Evolutionary conservation across 208 protist genomes (phyloP).

Genomic region (Leishmania major): DNA sequence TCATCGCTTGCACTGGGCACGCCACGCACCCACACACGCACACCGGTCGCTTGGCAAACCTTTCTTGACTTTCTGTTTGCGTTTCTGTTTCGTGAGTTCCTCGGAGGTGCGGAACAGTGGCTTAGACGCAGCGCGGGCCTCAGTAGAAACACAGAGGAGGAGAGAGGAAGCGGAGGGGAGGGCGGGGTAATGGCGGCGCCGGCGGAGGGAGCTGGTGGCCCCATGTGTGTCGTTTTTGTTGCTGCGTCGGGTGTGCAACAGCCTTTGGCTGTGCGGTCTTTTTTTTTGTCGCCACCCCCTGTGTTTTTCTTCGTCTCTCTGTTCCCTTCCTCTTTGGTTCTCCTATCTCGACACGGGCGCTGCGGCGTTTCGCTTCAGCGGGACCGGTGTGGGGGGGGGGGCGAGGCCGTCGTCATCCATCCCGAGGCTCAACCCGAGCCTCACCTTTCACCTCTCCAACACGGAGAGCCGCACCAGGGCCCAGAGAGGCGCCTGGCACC

Average conservation of each 20-base stretch:
- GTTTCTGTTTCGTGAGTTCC: not conserved
- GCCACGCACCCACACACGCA: not conserved
- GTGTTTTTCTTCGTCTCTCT: not conserved
- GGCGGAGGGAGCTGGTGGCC: not conserved
- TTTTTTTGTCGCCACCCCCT: not conserved
- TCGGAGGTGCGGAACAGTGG: not conserved
- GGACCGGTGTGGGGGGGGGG: not conserved
- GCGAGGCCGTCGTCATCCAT: not conserved
- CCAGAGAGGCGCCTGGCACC: not conserved
- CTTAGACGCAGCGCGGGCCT: not conserved
- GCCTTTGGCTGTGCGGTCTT: not conserved
- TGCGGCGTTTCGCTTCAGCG: not conserved
- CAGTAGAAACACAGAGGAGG: not conserved
- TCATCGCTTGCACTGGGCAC: not conserved
- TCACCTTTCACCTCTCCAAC: not conserved
- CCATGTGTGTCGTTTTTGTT: not conserved
- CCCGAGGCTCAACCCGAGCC: not conserved
- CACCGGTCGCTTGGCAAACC: not conserved
- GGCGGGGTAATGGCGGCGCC: too few relatives aligned
- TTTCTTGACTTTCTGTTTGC: not conserved
- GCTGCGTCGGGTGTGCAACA: not conserved
- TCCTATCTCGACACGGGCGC: not conserved
- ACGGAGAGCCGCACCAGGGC: not conserved
- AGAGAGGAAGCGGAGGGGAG: not conserved
- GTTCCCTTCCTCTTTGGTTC: not conserved